Evolutionary conservation across 441 rosid genomes (phyloP).

Genomic region (Pelargonium myrrhifolium): DNA sequence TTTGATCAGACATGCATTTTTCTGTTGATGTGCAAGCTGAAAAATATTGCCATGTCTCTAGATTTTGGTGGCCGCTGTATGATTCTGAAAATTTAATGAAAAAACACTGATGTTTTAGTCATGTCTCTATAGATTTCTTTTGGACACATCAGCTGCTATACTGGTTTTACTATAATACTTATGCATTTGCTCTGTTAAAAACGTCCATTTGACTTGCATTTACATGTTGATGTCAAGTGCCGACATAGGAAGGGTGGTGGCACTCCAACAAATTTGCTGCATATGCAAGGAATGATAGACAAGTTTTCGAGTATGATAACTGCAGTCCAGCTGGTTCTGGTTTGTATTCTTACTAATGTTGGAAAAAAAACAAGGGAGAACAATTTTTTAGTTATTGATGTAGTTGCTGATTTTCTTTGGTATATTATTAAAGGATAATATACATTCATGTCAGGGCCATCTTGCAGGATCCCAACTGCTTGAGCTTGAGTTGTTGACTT

Average conservation of each 20-base stretch:
- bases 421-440: too few species aligned
- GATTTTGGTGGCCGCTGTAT: too few species aligned
- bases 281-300: background rate
- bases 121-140: background rate
- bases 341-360: background rate
- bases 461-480: background rate
- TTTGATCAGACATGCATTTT: background rate
- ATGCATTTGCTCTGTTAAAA: background rate
- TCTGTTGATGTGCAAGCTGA: background rate
- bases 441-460: too few species aligned
- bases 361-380: too few species aligned
- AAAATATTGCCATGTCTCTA: background rate
- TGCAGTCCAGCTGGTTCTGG: constrained; percentile 7
- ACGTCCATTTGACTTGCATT: constrained; percentile 1
- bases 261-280: background rate
- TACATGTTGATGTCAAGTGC: background rate
- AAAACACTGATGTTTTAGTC: background rate
- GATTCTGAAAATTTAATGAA: background rate
- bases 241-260: background rate
- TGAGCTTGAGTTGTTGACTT: background rate
- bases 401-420: too few species aligned
- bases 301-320: background rate
- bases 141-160: constrained; percentile 1
- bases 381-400: too few species aligned
- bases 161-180: background rate